Conservation (phyloP, 2,329 filamentous ascomycete species). For the Diaporthe destruens region DNA sequence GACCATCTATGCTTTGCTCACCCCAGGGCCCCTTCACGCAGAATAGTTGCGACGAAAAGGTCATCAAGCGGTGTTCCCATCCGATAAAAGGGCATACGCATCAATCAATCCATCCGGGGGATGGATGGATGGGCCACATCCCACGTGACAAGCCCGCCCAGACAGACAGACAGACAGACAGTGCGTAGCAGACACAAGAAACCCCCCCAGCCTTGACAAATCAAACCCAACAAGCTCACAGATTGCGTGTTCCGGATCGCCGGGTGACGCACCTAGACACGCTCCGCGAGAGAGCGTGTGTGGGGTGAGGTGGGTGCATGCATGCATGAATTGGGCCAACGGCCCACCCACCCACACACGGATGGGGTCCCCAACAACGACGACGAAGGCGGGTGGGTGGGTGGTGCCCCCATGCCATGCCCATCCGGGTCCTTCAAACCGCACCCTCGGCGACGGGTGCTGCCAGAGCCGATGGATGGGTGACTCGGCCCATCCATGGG, state of each 20-base stretch:
- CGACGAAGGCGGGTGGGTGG: no score
- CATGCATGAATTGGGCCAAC: slow-evolving; percentile 23
- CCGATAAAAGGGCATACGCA: background rate
- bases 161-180: background rate
- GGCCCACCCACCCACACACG: no score
- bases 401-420: no score
- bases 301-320: no score
- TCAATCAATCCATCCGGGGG: no score
- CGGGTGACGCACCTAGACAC: background rate
- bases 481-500: no score
- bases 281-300: no score
- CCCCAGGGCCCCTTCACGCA: background rate
- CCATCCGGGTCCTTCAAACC: slow-evolving; percentile 7
- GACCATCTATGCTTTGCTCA: no score
- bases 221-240: slow-evolving; percentile 17
- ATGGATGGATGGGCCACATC: no score
- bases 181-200: no score
- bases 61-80: background rate
- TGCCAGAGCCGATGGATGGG: slow-evolving; percentile 15
- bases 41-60: slow-evolving; percentile 4
- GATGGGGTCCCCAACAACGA: background rate
- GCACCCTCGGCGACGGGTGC: slow-evolving; percentile 5
- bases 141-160: slow-evolving; percentile 11
- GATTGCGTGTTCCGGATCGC: slow-evolving; percentile 16
- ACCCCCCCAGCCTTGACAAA: slow-evolving; percentile 25